phyloP scores from a whole-genome alignment of 1,284 basidiomycete species.

The Xerocomus amazonicus region DNA sequence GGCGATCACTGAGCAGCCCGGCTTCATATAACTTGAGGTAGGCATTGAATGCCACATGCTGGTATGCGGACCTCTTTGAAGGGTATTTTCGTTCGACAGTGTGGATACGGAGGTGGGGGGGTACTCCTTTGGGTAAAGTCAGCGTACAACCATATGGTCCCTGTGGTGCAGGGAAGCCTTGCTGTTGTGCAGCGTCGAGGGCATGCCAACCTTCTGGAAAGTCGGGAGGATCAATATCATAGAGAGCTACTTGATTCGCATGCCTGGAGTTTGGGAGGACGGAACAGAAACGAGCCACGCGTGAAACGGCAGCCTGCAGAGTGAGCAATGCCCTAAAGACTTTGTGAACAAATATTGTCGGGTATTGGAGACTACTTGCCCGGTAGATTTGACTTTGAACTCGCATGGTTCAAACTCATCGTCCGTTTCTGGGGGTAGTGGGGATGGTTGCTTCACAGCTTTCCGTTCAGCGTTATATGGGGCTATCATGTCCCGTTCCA shows the following conservation, averaged over 20 bases:
- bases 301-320: slow-evolving; percentile 62
- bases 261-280: slow-evolving; percentile 60
- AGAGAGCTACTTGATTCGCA: slow-evolving; percentile 52
- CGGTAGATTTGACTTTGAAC: slow-evolving; percentile 57
- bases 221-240: slow-evolving; percentile 63
- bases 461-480: slow-evolving; percentile 51
- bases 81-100: slow-evolving; percentile 44
- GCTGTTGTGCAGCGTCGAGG: slow-evolving; percentile 28
- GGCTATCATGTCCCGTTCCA: slow-evolving; percentile 57
- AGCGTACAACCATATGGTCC: slow-evolving; percentile 66
- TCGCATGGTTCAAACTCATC: slow-evolving; percentile 38
- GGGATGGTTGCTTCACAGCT: slow-evolving; percentile 19
- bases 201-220: slow-evolving; percentile 63
- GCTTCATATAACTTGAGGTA: slow-evolving; percentile 56
- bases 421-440: slow-evolving; percentile 14
- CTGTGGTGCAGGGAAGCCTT: slow-evolving; percentile 28
- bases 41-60: slow-evolving; percentile 68
- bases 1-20: slow-evolving; percentile 63
- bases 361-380: slow-evolving; percentile 40
- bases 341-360: background rate
- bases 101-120: slow-evolving; percentile 49
- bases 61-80: slow-evolving; percentile 60
- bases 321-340: slow-evolving; percentile 63
- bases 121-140: slow-evolving; percentile 58
- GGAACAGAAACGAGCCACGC: slow-evolving; percentile 73